phyloP scores from a whole-genome alignment of 2,329 filamentous ascomycete genomes.

The Sporothrix schenckii region DNA sequence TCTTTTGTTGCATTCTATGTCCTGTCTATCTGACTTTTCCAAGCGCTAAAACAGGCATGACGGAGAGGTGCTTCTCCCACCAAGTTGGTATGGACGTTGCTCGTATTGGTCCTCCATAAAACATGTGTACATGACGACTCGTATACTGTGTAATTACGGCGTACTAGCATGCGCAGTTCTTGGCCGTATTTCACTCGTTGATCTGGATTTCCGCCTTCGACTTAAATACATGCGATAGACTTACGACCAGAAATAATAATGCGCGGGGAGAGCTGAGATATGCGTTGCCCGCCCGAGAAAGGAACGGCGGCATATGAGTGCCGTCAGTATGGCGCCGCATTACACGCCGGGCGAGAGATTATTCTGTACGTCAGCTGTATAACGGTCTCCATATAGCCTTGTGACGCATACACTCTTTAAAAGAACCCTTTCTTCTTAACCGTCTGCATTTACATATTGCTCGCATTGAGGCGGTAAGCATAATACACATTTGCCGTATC shows the following conservation, averaged over 20 bases:
- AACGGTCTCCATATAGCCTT: not conserved
- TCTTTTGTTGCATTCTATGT: not conserved
- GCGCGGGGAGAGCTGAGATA: not conserved
- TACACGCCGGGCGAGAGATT: not conserved
- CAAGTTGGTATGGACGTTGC: not conserved
- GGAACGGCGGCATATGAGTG: not conserved
- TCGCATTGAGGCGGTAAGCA: not conserved
- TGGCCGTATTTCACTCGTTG: not conserved
- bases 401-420: not conserved
- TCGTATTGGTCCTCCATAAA: not conserved
- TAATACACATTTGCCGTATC: not conserved
- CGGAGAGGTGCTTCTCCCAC: not conserved
- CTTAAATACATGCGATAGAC: not conserved
- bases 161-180: not conserved
- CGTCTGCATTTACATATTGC: not conserved
- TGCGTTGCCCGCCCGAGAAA: not conserved
- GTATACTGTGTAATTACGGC: not conserved
- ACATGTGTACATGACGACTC: not conserved
- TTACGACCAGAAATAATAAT: not conserved
- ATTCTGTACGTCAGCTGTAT: not conserved
- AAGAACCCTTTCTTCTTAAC: not conserved
- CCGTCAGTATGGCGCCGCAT: constrained; percentile 3
- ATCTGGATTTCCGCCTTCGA: not conserved
- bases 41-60: constrained; percentile 3
- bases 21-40: not conserved